phyloP scores from a whole-genome alignment of 1,284 basidiomycete genomes.

The Sanghuangporus baumii region DNA sequence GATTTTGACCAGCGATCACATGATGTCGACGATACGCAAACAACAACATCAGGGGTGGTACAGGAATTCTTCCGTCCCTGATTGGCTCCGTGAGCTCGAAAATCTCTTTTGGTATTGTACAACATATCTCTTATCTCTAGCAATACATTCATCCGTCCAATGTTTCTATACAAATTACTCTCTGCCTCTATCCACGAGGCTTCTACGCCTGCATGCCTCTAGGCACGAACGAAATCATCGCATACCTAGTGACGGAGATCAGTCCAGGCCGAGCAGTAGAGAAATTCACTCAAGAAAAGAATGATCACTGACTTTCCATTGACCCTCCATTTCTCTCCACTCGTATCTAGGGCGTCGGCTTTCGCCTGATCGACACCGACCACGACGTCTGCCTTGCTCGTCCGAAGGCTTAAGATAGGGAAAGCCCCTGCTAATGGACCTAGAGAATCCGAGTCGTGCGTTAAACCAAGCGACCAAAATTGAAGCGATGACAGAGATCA shows the following conservation, averaged over 20 bases:
- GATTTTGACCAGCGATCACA: neutral
- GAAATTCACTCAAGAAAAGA: neutral
- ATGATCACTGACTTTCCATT: conserved; percentile 64
- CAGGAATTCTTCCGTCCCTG: neutral
- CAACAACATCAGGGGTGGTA: no score
- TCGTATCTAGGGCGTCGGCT: conserved; percentile 60
- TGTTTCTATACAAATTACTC: neutral
- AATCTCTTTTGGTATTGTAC: neutral
- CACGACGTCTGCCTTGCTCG: conserved; percentile 95
- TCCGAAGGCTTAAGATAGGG: conserved; percentile 80
- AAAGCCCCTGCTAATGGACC: conserved; percentile 78
- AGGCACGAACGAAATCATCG: conserved; percentile 38
- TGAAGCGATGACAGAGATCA: conserved; percentile 27
- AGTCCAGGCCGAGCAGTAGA: neutral
- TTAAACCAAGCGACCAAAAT: neutral
- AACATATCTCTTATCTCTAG: neutral
- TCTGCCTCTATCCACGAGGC: neutral
- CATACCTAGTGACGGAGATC: conserved; percentile 33
- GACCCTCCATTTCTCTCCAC: conserved; percentile 73
- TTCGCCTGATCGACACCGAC: conserved; percentile 68
- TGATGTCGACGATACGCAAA: no score
- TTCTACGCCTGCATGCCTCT: neutral
- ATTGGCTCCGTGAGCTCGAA: neutral
- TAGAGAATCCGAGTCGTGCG: conserved; percentile 25
- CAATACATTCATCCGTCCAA: neutral